A percentile compares a stretch with the other conserved stretches of the same genome.
These are phyloP conservation scores for Triticum monococcum DNA, from an alignment of 176 grass and related monocot species.

Conservation along the genomic window DNA sequence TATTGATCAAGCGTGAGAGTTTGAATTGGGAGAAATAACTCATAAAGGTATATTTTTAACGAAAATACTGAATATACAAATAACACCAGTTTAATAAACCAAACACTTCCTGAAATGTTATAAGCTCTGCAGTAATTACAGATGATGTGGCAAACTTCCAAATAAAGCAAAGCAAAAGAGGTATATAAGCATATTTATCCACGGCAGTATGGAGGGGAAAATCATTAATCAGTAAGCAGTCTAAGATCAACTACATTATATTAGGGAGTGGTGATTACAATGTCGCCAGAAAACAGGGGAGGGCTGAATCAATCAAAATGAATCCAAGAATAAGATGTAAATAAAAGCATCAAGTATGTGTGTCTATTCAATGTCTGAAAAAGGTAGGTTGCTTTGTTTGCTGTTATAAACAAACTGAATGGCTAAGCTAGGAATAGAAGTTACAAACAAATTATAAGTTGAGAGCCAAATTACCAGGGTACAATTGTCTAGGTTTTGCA, in stretches of 20 bases:
- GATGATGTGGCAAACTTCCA: not conserved
- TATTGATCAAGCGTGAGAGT: conserved; percentile 18
- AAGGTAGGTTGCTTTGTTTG: conserved; percentile 1
- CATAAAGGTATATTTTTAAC: not conserved
- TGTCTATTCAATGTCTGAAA: not conserved
- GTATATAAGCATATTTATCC: conserved; percentile 2
- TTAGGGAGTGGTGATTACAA: not conserved
- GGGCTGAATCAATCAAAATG: not conserved
- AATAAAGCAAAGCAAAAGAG: not conserved
- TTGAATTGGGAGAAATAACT: not conserved
- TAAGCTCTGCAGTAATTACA: not conserved
- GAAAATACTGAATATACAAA: not conserved
- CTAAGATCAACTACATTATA: conserved; percentile 13
- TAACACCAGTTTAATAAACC: not conserved
- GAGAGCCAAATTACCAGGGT: conserved; percentile 56
- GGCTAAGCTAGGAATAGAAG: not conserved
- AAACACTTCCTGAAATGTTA: conserved; percentile 18
- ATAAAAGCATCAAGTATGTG: conserved; percentile 1
- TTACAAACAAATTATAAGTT: not conserved
- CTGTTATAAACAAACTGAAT: conserved; percentile 11
- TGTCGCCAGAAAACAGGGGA: not conserved
- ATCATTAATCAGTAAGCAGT: not conserved
- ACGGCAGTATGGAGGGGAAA: not conserved
- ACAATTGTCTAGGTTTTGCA: conserved; percentile 50
- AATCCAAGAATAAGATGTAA: not conserved